Conservation (phyloP, 1,284 basidiomycete species). For the Fistulina hepatica region DNA sequence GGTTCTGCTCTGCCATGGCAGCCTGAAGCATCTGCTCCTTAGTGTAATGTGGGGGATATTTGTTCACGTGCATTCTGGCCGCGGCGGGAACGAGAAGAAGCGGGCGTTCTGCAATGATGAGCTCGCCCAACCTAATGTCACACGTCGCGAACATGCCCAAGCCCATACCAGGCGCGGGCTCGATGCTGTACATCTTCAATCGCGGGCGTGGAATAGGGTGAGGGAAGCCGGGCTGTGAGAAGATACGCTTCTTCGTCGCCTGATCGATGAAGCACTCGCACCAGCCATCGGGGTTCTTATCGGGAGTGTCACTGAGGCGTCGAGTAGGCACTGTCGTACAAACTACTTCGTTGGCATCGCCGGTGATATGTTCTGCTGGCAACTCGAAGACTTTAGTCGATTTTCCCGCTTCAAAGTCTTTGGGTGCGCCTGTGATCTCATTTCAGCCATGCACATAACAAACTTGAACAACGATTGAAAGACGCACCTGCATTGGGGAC, state of each 20-base stretch:
- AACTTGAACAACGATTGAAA: too few relatives aligned
- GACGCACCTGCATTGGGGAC: too few relatives aligned
- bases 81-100: slow-evolving; percentile 1
- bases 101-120: slow-evolving; percentile 14
- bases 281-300: background rate
- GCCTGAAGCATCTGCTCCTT: slow-evolving; percentile 5
- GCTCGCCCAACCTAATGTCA: slow-evolving; percentile 15
- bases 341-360: too few relatives aligned
- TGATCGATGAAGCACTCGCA: slow-evolving; percentile 1
- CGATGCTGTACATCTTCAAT: slow-evolving; percentile 4
- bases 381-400: too few relatives aligned
- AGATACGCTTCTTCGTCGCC: slow-evolving; percentile 6
- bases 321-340: too few relatives aligned
- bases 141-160: slow-evolving; percentile 16
- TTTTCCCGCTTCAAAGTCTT: too few relatives aligned
- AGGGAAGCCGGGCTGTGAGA: slow-evolving; percentile 12
- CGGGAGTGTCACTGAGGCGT: too few relatives aligned
- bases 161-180: slow-evolving; percentile 10
- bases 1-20: slow-evolving; percentile 1
- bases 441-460: too few relatives aligned
- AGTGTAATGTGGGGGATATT: background rate
- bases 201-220: slow-evolving; percentile 8
- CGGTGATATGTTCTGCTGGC: too few relatives aligned
- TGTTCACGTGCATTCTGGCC: background rate
- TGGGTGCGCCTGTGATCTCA: too few relatives aligned